These are phyloP conservation scores for Colletotrichum sp. DNA, from an alignment of 2,329 filamentous ascomycete species.

Conservation along the genomic window DNA sequence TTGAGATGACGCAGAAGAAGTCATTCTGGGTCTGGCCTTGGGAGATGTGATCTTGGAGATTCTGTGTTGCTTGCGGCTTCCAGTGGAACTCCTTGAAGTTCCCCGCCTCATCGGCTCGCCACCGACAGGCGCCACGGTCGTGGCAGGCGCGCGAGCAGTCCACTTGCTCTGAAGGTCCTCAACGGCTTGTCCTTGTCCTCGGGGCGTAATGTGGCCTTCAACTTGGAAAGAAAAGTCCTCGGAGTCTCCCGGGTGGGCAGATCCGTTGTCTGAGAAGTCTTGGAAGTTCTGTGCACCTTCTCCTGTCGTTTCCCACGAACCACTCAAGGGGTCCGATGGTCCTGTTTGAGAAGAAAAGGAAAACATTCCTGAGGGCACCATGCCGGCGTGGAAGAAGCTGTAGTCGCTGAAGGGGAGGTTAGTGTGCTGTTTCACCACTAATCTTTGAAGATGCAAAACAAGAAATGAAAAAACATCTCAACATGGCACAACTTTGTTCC, in stretches of 20 bases:
- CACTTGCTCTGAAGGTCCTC: conserved; percentile 56
- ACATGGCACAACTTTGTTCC: conserved; percentile 64
- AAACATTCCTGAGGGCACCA: conserved; percentile 59
- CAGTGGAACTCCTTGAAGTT: conserved; percentile 48
- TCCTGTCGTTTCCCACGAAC: conserved; percentile 61
- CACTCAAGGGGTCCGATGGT: conserved; percentile 60
- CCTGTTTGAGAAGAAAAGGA: conserved; percentile 65
- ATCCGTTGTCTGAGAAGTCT: conserved; percentile 57
- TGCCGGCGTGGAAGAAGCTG: conserved; percentile 58
- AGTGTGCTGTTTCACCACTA: conserved; percentile 61
- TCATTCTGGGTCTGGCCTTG: conserved; percentile 46
- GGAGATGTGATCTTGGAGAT: conserved; percentile 45
- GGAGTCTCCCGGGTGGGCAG: conserved; percentile 54
- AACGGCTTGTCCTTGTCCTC: conserved; percentile 52
- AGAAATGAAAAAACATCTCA: conserved; percentile 34
- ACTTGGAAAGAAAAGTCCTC: conserved; percentile 58
- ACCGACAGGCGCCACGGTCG: conserved; percentile 33
- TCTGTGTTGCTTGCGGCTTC: conserved; percentile 50
- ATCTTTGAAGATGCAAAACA: conserved; percentile 29
- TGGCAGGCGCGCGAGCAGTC: conserved; percentile 42
- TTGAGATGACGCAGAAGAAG: conserved; percentile 51
- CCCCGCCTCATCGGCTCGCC: conserved; percentile 49
- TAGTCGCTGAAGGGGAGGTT: conserved; percentile 60
- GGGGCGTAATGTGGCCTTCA: conserved; percentile 57
- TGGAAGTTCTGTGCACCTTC: conserved; percentile 67